These are phyloP conservation scores for Yarrowia alimentaria DNA, from an alignment of 805 yeast genomes.

Conservation along the genomic window DNA sequence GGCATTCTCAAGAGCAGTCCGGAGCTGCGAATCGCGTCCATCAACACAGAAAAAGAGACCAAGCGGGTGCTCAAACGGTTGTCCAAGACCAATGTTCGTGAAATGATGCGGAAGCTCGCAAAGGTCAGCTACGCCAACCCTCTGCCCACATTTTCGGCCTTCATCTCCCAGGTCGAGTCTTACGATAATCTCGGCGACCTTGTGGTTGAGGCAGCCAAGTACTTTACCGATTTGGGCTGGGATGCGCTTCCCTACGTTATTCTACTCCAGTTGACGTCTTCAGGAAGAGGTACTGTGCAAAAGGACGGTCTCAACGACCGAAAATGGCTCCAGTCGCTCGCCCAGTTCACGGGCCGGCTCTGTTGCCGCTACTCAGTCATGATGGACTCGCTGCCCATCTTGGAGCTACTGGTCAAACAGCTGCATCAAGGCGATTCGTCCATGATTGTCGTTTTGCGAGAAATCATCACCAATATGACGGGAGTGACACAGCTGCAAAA, in stretches of 20 bases:
- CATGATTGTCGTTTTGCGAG: constrained; percentile 63
- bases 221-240: constrained; percentile 76
- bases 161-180: constrained; percentile 82
- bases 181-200: constrained; percentile 81
- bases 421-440: constrained; percentile 59
- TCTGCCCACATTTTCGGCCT: constrained; percentile 65
- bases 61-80: constrained; percentile 75
- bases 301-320: constrained; percentile 76
- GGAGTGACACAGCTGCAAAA: constrained; percentile 73
- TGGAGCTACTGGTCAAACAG: constrained; percentile 59
- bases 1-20: constrained; percentile 56
- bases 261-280: constrained; percentile 61
- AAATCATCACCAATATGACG: constrained; percentile 67
- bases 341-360: constrained; percentile 74
- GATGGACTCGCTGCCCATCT: constrained; percentile 56
- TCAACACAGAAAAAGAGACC: constrained; percentile 73
- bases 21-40: constrained; percentile 56
- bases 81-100: constrained; percentile 71
- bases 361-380: constrained; percentile 55
- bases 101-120: constrained; percentile 71
- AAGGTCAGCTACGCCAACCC: constrained; percentile 76
- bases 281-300: constrained; percentile 64
- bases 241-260: constrained; percentile 77
- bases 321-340: constrained; percentile 79
- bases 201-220: constrained; percentile 73